Evolutionary conservation across 1,284 basidiomycete species (phyloP), one percentile per base, ranked within the genome.

Genomic region (Macrocystidia cucumis): DNA sequence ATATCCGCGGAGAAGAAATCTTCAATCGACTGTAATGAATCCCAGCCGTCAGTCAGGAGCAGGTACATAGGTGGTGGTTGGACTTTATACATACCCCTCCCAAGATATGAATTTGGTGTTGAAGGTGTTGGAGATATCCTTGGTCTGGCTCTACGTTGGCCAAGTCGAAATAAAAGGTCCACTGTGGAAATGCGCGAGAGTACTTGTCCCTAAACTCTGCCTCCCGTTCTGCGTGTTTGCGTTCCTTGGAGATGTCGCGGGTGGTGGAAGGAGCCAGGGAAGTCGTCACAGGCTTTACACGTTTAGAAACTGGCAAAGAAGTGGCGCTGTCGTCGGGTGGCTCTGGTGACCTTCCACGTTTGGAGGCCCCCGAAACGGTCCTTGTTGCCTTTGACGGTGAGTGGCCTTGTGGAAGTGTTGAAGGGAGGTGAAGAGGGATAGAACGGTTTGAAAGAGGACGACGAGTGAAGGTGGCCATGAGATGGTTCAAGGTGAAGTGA

Each of bases 1-100:
- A 92, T 77, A 30, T 79, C 72, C 37, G 72, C 80, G 13, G 84
- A 88, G 59, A 93, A 92, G 69, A 93, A 93, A 46, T 83, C 77
- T 42, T 91, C 87, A 43, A 91, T 70, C 29, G 37, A 42, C 38
- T 65, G 67, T 88, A 91, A 48, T 22, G 37, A 12, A n/a, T n/a
- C n/a, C n/a, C n/a, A n/a, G n/a, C n/a, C n/a, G n/a, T n/a, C n/a
- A n/a, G n/a, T n/a, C n/a, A n/a, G n/a, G n/a, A n/a, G n/a, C n/a
- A n/a, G n/a, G n/a, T n/a, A n/a, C n/a, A n/a, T n/a, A n/a, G n/a
- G n/a, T n/a, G n/a, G n/a, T n/a, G 26, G 34, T 26, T 23, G 17
- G 12, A n/a, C 14, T 9, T n/a, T 29, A 26, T 11, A 75, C 90
- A 55, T 58, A 97, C 92, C 38, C 78, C 86, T 47, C 85, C 86